These are phyloP conservation scores for Suillus alpinus DNA, from an alignment of 768 basidiomycete genomes.

Conservation along the genomic window DNA sequence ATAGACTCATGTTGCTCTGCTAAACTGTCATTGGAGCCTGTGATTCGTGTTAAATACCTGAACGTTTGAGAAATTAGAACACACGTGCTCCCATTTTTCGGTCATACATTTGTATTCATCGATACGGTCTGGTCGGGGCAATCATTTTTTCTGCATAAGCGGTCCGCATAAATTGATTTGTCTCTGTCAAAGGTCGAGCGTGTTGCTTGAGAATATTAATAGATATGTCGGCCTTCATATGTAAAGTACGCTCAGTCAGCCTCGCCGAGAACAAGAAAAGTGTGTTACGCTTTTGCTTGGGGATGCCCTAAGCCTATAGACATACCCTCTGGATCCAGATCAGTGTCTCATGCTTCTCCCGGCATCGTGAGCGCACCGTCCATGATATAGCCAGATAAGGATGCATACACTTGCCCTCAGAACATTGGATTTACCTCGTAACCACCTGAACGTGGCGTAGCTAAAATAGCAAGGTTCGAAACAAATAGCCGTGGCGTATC, in stretches of 20 bases:
- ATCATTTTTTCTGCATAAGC: background rate
- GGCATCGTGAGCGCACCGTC: too few species aligned
- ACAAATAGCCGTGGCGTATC: too few species aligned
- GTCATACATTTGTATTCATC: background rate
- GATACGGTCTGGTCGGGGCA: background rate
- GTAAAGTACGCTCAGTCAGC: background rate
- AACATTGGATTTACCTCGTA: too few species aligned
- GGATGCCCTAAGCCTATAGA: too few species aligned
- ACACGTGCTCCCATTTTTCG: background rate
- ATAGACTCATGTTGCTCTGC: slow-evolving; percentile 13
- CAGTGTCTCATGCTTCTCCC: too few species aligned
- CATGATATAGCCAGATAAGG: too few species aligned
- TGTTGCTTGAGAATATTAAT: background rate
- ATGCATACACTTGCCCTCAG: too few species aligned
- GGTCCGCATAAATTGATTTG: background rate
- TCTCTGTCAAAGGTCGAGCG: background rate
- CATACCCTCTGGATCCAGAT: too few species aligned
- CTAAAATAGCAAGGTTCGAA: too few species aligned
- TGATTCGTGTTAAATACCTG: background rate
- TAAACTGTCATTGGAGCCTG: background rate
- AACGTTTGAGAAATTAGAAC: background rate
- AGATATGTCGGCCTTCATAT: background rate
- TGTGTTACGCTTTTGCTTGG: too few species aligned
- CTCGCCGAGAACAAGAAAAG: background rate
- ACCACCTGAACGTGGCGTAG: too few species aligned